Base-by-base conservation (phyloP, 2,329 filamentous ascomycete genomes). In the Clonostachys chloroleuca region DNA sequence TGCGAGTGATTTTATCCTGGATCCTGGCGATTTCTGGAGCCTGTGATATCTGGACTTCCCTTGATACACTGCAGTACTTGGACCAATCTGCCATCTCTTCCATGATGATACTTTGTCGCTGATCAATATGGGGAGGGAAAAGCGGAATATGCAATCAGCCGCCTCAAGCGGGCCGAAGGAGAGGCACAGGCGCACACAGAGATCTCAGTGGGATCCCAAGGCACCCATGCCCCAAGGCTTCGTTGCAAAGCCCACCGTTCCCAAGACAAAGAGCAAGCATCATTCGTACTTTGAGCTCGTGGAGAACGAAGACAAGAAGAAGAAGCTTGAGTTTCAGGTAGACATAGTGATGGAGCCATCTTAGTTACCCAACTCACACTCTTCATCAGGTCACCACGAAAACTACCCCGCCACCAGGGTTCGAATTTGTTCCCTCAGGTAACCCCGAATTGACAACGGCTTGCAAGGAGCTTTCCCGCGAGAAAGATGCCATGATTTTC, bases 391-490 rank as follows among this genome's bases (percentile, higher is more conserved):
- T 78, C 49, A 83, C 78, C 17, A 72, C 69, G 52, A 58, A 74
- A 37, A 66, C 61, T 44, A 63, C 64, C 2, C 80, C 82, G 13
- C 81, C 81, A 12, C 78, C 80, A 2, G 81, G 80, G 40, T 85
- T 80, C 57, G 74, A 77, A 51, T 85, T 84, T 57, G 74, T 86
- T 40, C 79, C 82, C 34, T 75, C 78, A 44, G 82, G 82, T 44
- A 78, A 85, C 52, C 82, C 81, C 18, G 70, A 75, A 51, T 64
- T 86, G 56, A 84, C 81, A 6, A 69, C 67, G 47, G 66, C 72
- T 40, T 86, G 83, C 69, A 86, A 86, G 62, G 82, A 86, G 55
- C 61, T 84, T 17, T 86, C 82, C 2, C 73, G 83, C 52, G 77
- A 83, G 54, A 69, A 72, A 44, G 81, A 74, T 54, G 80, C 79